A percentile compares a stretch with the other conserved stretches of the same genome.
phyloP scores from a whole-genome alignment of 2,329 filamentous ascomycete species.

The Aspergillus neotritici region DNA sequence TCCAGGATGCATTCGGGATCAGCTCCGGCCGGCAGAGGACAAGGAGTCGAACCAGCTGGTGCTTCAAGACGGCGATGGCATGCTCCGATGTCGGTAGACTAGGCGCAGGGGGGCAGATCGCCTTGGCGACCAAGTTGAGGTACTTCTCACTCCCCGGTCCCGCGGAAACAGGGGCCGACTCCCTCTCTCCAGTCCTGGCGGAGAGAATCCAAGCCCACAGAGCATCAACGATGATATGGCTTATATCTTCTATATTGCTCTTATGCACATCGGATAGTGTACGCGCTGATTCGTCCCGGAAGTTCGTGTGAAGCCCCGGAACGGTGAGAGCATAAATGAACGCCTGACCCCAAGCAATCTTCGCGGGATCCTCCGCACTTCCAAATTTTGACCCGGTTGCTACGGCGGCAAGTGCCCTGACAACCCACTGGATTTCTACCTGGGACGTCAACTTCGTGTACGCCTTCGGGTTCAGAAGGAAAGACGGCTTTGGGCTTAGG shows the following conservation, averaged over 20 bases:
- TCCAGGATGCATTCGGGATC: conserved; percentile 77
- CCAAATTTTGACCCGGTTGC: conserved; percentile 51
- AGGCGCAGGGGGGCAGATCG: conserved; percentile 34
- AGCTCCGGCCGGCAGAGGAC: conserved; percentile 73
- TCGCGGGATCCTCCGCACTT: conserved; percentile 43
- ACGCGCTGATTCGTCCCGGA: conserved; percentile 59
- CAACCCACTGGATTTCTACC: conserved; percentile 74
- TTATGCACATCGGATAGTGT: conserved; percentile 62
- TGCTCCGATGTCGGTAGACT: conserved; percentile 20
- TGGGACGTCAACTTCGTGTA: conserved; percentile 71
- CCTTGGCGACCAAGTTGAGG: conserved; percentile 53
- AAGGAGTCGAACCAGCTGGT: conserved; percentile 69
- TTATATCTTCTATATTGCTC: conserved; percentile 53
- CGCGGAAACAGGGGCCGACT: conserved; percentile 61
- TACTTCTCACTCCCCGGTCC: conserved; percentile 58
- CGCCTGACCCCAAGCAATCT: conserved; percentile 73
- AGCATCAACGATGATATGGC: conserved; percentile 60
- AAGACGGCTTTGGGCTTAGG: conserved; percentile 75
- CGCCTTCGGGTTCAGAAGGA: conserved; percentile 75
- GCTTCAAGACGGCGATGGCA: conserved; percentile 51
- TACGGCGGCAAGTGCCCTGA: conserved; percentile 62
- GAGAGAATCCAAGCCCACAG: conserved; percentile 74
- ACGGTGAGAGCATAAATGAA: conserved; percentile 74
- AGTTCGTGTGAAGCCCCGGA: conserved; percentile 52
- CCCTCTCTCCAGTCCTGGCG: conserved; percentile 67